A percentile compares a stretch with the other conserved stretches of the same genome.
Evolutionary conservation across 2,329 filamentous ascomycete genomes (phyloP).

Genomic region (Dactylellina leptospora): DNA sequence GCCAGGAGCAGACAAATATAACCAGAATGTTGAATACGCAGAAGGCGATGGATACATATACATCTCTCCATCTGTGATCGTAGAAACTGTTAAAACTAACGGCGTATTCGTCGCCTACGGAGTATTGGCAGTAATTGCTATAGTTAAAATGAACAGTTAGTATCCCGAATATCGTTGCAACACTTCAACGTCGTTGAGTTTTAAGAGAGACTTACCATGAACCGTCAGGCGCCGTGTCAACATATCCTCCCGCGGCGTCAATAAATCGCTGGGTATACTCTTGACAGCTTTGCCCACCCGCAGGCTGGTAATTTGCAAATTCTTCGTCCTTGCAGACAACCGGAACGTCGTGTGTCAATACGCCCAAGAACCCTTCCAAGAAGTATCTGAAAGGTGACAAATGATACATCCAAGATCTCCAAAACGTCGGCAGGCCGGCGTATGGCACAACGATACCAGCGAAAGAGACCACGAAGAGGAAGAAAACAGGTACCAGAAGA

Average conservation of each 20-base stretch:
- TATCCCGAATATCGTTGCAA: slow-evolving; percentile 56
- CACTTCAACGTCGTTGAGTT: slow-evolving; percentile 2
- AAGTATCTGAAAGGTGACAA: slow-evolving; percentile 75
- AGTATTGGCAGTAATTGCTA: slow-evolving; percentile 71
- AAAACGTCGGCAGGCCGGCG: slow-evolving; percentile 70
- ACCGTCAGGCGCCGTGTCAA: slow-evolving; percentile 66
- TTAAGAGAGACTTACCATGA: slow-evolving; percentile 18
- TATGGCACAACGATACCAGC: slow-evolving; percentile 79
- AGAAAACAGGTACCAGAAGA: slow-evolving; percentile 73
- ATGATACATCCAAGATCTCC: slow-evolving; percentile 73
- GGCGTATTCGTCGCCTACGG: slow-evolving; percentile 69
- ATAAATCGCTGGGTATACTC: slow-evolving; percentile 69
- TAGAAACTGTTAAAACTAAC: slow-evolving; percentile 70
- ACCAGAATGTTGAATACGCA: slow-evolving; percentile 71
- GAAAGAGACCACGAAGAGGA: slow-evolving; percentile 75
- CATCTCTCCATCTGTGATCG: slow-evolving; percentile 71
- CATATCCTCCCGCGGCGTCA: slow-evolving; percentile 68
- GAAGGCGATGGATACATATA: slow-evolving; percentile 65
- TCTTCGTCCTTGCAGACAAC: slow-evolving; percentile 68
- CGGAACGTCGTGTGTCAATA: slow-evolving; percentile 66
- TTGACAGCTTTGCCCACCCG: slow-evolving; percentile 69
- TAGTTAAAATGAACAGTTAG: neutral
- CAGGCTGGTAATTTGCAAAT: slow-evolving; percentile 69
- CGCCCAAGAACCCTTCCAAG: slow-evolving; percentile 70
- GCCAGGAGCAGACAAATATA: slow-evolving; percentile 66